Percentiles rank a stretch among this genome's conserved stretches.
These are phyloP conservation scores for Cladosporium sp. DNA, from an alignment of 2,329 filamentous ascomycete genomes.

Conservation along the genomic window DNA sequence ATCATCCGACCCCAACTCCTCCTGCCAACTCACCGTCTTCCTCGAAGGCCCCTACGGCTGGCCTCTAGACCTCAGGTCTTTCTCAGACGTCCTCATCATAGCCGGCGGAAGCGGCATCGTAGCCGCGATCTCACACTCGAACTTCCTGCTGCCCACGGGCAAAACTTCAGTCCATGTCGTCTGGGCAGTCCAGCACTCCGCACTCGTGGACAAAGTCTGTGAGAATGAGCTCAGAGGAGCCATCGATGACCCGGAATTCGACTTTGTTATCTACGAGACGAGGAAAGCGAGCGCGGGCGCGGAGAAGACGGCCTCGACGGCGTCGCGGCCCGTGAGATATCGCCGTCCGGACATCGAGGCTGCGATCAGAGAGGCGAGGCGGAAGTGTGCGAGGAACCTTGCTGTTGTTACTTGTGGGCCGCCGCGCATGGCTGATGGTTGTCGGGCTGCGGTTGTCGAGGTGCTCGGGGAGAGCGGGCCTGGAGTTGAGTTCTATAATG, in stretches of 20 bases:
- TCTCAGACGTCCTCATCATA: conserved; percentile 43
- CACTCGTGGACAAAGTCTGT: conserved; percentile 25
- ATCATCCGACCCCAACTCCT: conserved; percentile 28
- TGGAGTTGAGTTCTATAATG: conserved; percentile 25
- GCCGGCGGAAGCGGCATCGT: conserved; percentile 54
- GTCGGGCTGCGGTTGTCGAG: conserved; percentile 24
- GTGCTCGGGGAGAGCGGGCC: conserved; percentile 24
- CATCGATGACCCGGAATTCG: neutral
- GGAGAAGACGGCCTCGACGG: neutral
- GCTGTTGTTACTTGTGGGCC: conserved; percentile 26
- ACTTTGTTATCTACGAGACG: neutral
- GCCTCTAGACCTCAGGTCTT: conserved; percentile 43
- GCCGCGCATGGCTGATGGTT: conserved; percentile 25
- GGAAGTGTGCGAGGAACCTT: conserved; percentile 20
- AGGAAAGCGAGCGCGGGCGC: neutral
- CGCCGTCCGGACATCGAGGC: conserved; percentile 26
- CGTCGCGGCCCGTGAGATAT: conserved; percentile 17
- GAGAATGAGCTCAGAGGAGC: conserved; percentile 13
- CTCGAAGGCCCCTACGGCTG: conserved; percentile 55
- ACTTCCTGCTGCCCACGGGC: conserved; percentile 20
- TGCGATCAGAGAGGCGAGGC: conserved; percentile 23
- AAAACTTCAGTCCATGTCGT: conserved; percentile 22
- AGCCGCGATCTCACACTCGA: conserved; percentile 38
- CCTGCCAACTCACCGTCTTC: conserved; percentile 40
- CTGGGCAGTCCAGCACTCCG: conserved; percentile 23